Conservation (phyloP, 768 basidiomycete species). For the Suillus alpinus region DNA sequence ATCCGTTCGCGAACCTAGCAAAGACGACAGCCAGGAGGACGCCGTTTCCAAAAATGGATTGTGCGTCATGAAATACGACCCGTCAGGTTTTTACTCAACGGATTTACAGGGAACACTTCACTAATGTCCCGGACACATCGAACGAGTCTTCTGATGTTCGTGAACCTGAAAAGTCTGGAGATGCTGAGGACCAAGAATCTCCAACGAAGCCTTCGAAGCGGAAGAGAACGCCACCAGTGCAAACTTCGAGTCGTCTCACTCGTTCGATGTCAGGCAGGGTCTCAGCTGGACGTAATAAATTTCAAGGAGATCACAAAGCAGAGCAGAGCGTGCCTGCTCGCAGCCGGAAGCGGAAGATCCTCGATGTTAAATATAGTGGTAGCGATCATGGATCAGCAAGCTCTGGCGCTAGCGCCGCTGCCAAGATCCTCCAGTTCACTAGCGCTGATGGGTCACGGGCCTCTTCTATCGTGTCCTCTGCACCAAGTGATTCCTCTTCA, state of each 20-base stretch:
- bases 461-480: conserved; percentile 48
- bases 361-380: conserved; percentile 14
- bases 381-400: conserved; percentile 30
- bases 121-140: background rate
- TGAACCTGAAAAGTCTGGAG: background rate
- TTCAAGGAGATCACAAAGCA: conserved; percentile 18
- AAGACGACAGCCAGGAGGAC: background rate
- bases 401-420: conserved; percentile 39
- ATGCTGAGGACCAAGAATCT: background rate
- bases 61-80: background rate
- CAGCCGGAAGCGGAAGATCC: conserved; percentile 1
- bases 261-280: conserved; percentile 17
- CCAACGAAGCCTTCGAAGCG: conserved; percentile 17
- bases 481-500: conserved; percentile 25
- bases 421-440: conserved; percentile 30
- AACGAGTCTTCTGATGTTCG: background rate
- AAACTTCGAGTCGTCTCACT: conserved; percentile 17
- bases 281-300: conserved; percentile 7
- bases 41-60: background rate
- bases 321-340: conserved; percentile 33
- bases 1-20: background rate
- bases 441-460: conserved; percentile 33
- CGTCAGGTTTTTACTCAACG: background rate
- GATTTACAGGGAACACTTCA: background rate
- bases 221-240: conserved; percentile 18